Percentiles rank a stretch among this genome's conserved stretches.
These are phyloP conservation scores for Begonia loranthoides DNA, from an alignment of 306 rosid species.

Conservation along the genomic window DNA sequence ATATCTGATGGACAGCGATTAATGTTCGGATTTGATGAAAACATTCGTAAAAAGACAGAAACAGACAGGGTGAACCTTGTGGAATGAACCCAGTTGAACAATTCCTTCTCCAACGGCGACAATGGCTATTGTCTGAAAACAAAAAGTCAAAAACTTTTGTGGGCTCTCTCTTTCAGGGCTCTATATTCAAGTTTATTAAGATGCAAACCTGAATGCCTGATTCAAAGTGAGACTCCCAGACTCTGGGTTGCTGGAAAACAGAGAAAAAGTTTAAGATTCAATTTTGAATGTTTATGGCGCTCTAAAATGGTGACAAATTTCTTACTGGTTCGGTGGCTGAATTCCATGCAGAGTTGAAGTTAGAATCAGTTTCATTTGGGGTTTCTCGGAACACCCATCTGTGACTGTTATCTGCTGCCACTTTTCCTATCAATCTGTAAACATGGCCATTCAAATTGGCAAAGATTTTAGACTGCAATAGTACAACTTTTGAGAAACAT, in stretches of 20 bases:
- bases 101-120: conserved; percentile 87
- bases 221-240: conserved; percentile 74
- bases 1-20: conserved; percentile 25
- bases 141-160: too few species aligned
- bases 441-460: too few species aligned
- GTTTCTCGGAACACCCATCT: conserved; percentile 68
- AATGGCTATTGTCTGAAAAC: conserved; percentile 45
- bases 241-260: conserved; percentile 56
- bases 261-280: conserved; percentile 1
- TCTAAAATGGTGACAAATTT: not conserved
- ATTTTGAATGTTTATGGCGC: not conserved
- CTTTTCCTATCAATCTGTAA: conserved; percentile 68
- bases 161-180: too few species aligned
- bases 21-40: too few species aligned
- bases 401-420: conserved; percentile 71
- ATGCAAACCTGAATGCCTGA: conserved; percentile 77
- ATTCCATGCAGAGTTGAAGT: conserved; percentile 62
- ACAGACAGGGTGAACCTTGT: conserved; percentile 30
- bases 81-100: conserved; percentile 73
- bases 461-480: too few species aligned
- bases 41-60: conserved; percentile 5
- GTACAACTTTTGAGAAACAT: too few species aligned
- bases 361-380: conserved; percentile 46
- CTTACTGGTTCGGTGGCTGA: conserved; percentile 56
- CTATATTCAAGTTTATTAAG: not conserved